Percentiles rank a stretch among this genome's conserved stretches.
These are phyloP conservation scores for Wickerhamomyces sp. DNA, from an alignment of 1,139 yeast genomes.

Conservation along the genomic window DNA sequence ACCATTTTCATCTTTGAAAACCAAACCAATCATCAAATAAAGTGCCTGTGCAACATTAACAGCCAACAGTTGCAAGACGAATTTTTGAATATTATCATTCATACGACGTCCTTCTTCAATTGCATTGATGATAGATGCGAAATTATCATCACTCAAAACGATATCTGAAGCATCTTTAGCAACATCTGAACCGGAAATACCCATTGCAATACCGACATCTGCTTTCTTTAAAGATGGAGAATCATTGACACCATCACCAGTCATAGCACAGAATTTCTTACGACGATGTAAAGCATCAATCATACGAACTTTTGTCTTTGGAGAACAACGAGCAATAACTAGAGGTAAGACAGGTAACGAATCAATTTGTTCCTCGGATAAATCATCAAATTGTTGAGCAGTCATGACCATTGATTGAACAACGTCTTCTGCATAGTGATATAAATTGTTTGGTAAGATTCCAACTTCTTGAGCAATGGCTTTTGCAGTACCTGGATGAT, in stretches of 20 bases:
- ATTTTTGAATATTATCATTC: constrained; percentile 77
- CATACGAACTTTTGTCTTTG: constrained; percentile 80
- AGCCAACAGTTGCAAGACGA: constrained; percentile 73
- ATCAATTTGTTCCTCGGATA: constrained; percentile 61
- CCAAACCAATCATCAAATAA: constrained; percentile 66
- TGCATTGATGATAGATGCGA: constrained; percentile 71
- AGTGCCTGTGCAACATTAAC: constrained; percentile 78
- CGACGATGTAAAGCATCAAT: constrained; percentile 78
- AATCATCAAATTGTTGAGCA: constrained; percentile 64
- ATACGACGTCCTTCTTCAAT: constrained; percentile 81
- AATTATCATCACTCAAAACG: constrained; percentile 70
- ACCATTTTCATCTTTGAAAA: constrained; percentile 54
- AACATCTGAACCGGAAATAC: constrained; percentile 74
- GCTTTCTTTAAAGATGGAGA: constrained; percentile 78
- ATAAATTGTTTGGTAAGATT: constrained; percentile 64
- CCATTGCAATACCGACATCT: constrained; percentile 88
- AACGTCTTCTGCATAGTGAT: constrained; percentile 57
- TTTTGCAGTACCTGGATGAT: constrained; percentile 76
- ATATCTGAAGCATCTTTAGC: constrained; percentile 80
- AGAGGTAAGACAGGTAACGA: constrained; percentile 64
- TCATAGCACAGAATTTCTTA: constrained; percentile 70
- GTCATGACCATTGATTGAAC: constrained; percentile 71
- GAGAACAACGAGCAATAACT: constrained; percentile 83
- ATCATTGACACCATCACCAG: constrained; percentile 86
- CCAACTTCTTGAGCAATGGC: constrained; percentile 88